These are phyloP conservation scores for Lentinula novae-zelandiae DNA, from an alignment of 1,284 basidiomycete genomes.

Conservation along the genomic window DNA sequence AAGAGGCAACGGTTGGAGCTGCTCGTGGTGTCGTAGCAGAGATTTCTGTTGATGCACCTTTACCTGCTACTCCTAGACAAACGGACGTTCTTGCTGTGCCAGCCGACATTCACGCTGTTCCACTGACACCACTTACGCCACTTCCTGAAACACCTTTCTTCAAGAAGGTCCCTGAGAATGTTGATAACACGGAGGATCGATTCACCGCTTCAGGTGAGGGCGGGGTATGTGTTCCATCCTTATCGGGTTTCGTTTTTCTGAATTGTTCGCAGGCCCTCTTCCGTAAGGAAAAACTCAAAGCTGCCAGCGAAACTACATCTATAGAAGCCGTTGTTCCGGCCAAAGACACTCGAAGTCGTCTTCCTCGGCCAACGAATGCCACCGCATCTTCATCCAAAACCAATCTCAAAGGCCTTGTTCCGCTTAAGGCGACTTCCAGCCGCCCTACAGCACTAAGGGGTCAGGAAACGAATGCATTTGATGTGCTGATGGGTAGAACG, in stretches of 20 bases:
- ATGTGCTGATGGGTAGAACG: not conserved
- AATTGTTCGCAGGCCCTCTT: not conserved
- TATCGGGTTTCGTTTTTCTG: not conserved
- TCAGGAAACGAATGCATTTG: not conserved
- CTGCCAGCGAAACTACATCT: not conserved
- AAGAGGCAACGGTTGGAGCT: conserved; percentile 15
- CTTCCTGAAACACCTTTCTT: conserved; percentile 36
- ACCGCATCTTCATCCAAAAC: conserved; percentile 5
- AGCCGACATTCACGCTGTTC: conserved; percentile 16
- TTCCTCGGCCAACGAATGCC: conserved; percentile 12
- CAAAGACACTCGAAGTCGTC: conserved; percentile 6
- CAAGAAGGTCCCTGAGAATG: conserved; percentile 8
- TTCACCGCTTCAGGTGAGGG: conserved; percentile 12
- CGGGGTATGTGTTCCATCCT: not conserved
- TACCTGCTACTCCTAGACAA: conserved; percentile 5
- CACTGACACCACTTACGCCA: conserved; percentile 42
- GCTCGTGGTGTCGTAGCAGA: not conserved
- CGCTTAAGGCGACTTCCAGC: not conserved
- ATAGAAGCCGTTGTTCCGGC: not conserved
- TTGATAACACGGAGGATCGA: conserved; percentile 17
- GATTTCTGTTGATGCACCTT: not conserved
- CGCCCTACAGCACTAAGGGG: not conserved
- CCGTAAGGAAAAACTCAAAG: not conserved
- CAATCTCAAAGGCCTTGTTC: not conserved
- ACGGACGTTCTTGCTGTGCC: conserved; percentile 22